A percentile compares a stretch with the other conserved stretches of the same genome.
phyloP scores from a whole-genome alignment of 1,284 basidiomycete species.

The Cryptococcus sp. region DNA sequence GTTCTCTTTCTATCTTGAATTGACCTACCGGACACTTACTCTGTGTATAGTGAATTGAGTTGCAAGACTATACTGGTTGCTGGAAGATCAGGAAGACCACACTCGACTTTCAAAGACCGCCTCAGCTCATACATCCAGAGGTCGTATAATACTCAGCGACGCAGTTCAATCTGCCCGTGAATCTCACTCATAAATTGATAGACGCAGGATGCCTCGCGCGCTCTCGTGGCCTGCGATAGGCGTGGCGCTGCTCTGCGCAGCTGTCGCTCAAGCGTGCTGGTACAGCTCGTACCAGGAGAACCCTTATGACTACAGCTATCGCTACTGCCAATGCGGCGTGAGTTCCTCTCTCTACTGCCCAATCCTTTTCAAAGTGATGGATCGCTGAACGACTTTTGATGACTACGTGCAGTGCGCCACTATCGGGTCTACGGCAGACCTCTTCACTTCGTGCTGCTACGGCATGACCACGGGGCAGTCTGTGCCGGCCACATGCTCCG shows the following conservation, averaged over 20 bases:
- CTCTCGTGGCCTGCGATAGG: conserved; percentile 3
- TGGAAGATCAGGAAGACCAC: no score
- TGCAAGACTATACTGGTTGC: no score
- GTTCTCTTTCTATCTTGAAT: no score
- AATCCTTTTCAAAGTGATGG: not conserved
- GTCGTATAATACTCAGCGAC: no score
- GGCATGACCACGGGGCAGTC: conserved; percentile 17
- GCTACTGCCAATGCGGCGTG: conserved; percentile 20
- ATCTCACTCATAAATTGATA: no score
- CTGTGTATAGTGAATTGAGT: no score
- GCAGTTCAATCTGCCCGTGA: no score
- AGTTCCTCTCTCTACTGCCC: conserved; percentile 4
- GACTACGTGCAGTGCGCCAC: conserved; percentile 9
- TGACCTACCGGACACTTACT: no score
- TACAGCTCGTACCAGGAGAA: conserved; percentile 25
- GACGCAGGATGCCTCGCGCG: no score
- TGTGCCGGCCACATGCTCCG: conserved; percentile 17
- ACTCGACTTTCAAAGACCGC: no score
- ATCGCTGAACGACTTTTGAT: conserved; percentile 2
- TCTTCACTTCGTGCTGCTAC: conserved; percentile 23
- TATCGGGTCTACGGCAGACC: conserved; percentile 12
- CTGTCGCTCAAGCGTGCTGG: conserved; percentile 21
- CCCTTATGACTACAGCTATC: conserved; percentile 19
- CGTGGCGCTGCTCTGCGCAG: conserved; percentile 15
- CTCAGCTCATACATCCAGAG: no score